Evolutionary conservation across 495 filamentous ascomycete genomes (phyloP), one percentile per base, ranked within the genome.

Genomic region (Annulohypoxylon moriforme): DNA sequence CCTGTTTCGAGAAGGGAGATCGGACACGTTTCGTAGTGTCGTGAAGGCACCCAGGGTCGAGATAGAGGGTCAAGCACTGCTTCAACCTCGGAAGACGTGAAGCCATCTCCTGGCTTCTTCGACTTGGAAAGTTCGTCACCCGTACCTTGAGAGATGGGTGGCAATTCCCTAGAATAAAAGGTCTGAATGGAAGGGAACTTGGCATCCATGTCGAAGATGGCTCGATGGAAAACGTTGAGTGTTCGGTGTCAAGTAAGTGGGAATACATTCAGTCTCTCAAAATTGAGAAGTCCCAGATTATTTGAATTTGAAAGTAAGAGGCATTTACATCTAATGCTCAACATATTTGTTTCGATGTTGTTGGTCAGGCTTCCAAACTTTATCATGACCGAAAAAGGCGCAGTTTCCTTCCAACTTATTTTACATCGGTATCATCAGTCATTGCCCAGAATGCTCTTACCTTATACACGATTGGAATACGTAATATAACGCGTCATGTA

Each of bases 1-100:
- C 90, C 89, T 10, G 85, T 75, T 42, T 83, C 65, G 8, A 92
- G 80, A 13, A 84, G 69, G 6, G 78, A 75, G 29, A 92, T 91
- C 4, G 78, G 72, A 25, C 76, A 70, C 36, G 83, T 77, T 24
- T 85, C 79, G 60, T 91, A 91, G 4, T 81, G 75, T 36, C 81
- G 79, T n/a, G 80, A 76, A 0, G 89, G 89, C 6, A 82, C 81
- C 87, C 88, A 91, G n/a, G 78, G 68, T 9, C 76, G 76, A 11
- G 77, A 79, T 31, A 79, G 65, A 4, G 85, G 83, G 46, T 83
- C 71, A 0, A 80, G 60, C 0, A 78, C 76, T 27, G 74, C 76
- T 40, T 81, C 76, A 4, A 86, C 44, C 64, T 88, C 85, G 11
- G 80, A 77, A 5, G 80, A 40, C 13, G 85, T 86, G 76, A 88